These are phyloP conservation scores for Termitomyces sp. DNA, from an alignment of 768 basidiomycete species.

Conservation along the genomic window DNA sequence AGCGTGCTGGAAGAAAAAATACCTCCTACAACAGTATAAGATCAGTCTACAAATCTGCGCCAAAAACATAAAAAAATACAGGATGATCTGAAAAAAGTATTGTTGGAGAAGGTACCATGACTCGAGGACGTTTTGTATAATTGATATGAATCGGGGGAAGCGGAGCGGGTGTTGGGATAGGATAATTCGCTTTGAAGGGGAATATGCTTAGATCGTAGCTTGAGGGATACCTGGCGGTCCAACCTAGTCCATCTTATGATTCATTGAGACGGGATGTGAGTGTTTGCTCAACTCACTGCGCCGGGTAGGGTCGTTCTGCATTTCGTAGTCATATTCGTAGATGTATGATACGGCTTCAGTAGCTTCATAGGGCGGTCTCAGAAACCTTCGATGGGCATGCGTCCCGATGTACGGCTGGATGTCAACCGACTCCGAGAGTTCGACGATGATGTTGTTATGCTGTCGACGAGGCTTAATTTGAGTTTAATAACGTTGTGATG, in stretches of 20 bases:
- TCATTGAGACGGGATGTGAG: too few species aligned
- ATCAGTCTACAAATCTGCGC: background rate
- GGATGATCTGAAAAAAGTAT: background rate
- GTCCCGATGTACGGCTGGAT: slow-evolving; percentile 18
- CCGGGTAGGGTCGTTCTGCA: slow-evolving; percentile 19
- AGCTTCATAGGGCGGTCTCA: slow-evolving; percentile 5
- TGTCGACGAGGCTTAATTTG: background rate
- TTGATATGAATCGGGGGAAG: slow-evolving; percentile 11
- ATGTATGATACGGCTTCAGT: slow-evolving; percentile 17
- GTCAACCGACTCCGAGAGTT: slow-evolving; percentile 23
- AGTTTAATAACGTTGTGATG: background rate
- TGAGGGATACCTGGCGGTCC: slow-evolving; percentile 11
- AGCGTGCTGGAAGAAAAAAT: background rate
- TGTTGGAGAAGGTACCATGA: background rate
- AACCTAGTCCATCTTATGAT: slow-evolving; percentile 6
- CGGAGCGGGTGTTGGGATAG: slow-evolving; percentile 16
- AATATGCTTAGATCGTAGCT: slow-evolving; percentile 14
- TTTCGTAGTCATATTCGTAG: slow-evolving; percentile 26
- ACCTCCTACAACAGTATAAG: background rate
- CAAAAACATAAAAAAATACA: background rate
- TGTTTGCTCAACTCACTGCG: slow-evolving; percentile 10
- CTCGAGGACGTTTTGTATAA: slow-evolving; percentile 16
- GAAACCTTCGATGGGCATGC: slow-evolving; percentile 18
- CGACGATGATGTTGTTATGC: slow-evolving; percentile 25
- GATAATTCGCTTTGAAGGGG: slow-evolving; percentile 21